Conservation (phyloP, 2,329 filamentous ascomycete species). For the Leptosphaerulina australis region DNA sequence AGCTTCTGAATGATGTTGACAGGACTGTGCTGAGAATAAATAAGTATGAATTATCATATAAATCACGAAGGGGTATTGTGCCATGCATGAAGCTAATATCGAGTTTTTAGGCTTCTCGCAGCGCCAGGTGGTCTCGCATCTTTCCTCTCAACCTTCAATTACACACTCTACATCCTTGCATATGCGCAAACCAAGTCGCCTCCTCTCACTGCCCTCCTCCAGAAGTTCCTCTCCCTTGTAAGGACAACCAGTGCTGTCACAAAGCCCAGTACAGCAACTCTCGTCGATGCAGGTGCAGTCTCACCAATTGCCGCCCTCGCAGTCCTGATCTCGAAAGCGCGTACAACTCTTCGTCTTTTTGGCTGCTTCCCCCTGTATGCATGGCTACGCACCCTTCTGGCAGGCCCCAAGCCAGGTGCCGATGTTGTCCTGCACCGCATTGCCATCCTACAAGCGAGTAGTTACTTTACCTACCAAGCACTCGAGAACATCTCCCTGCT, state of each 20-base stretch:
- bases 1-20: constrained; percentile 46
- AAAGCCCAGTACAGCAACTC: constrained; percentile 32
- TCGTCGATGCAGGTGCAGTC: constrained; percentile 37
- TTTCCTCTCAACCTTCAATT: constrained; percentile 56
- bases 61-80: too few relatives aligned
- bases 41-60: constrained; percentile 42
- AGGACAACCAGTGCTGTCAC: constrained; percentile 38
- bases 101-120: constrained; percentile 48
- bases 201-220: constrained; percentile 35
- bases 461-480: constrained; percentile 53
- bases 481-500: constrained; percentile 54
- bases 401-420: constrained; percentile 51
- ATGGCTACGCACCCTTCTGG: constrained; percentile 50
- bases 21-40: constrained; percentile 51
- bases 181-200: constrained; percentile 51
- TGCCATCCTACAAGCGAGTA: constrained; percentile 49
- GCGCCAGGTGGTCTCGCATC: constrained; percentile 53
- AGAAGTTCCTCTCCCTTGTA: constrained; percentile 43
- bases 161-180: constrained; percentile 54
- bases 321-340: constrained; percentile 49
- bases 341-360: constrained; percentile 53
- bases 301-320: constrained; percentile 45
- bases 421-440: constrained; percentile 52
- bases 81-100: constrained; percentile 11
- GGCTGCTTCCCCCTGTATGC: constrained; percentile 54